Evolutionary conservation across 495 filamentous ascomycete species (phyloP).

Genomic region (Trichoderma reesei): DNA sequence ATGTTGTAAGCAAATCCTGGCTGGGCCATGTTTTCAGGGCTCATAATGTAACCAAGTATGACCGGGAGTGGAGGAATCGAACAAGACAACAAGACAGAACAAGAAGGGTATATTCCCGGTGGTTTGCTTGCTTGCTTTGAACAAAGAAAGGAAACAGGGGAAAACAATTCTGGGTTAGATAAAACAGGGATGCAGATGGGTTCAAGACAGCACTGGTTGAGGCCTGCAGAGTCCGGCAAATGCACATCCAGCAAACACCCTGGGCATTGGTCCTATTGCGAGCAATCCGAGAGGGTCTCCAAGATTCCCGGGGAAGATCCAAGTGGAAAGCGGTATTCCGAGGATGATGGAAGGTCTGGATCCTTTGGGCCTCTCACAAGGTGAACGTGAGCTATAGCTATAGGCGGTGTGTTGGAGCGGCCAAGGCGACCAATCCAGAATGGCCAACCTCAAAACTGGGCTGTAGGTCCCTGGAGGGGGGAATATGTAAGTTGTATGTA

Average conservation of each 20-base stretch:
- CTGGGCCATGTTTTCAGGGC: conserved; percentile 7
- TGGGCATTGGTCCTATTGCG: conserved; percentile 5
- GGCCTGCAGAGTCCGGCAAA: conserved; percentile 3
- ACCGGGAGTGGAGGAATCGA: neutral
- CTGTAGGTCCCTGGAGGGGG: neutral
- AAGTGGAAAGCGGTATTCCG: neutral
- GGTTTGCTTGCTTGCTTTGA: neutral
- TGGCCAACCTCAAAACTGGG: conserved; percentile 1
- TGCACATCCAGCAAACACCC: neutral
- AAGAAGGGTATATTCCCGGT: neutral
- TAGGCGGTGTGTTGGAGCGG: conserved; percentile 4
- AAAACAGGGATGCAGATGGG: neutral
- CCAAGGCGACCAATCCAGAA: conserved; percentile 8
- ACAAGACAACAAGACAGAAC: neutral
- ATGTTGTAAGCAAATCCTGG: conserved; percentile 4
- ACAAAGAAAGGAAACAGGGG: neutral
- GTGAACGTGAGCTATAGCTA: conserved; percentile 8
- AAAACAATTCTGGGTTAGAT: neutral
- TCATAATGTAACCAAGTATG: neutral
- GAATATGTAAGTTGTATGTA: conserved; percentile 5
- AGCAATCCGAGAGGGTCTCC: neutral
- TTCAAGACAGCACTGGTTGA: conserved; percentile 2
- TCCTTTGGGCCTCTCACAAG: conserved; percentile 6
- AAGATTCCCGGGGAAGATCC: neutral
- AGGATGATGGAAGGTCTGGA: neutral